Evolutionary conservation across 73 alveolate genomes (phyloP).

Genomic region (Symbiodinium natans): DNA sequence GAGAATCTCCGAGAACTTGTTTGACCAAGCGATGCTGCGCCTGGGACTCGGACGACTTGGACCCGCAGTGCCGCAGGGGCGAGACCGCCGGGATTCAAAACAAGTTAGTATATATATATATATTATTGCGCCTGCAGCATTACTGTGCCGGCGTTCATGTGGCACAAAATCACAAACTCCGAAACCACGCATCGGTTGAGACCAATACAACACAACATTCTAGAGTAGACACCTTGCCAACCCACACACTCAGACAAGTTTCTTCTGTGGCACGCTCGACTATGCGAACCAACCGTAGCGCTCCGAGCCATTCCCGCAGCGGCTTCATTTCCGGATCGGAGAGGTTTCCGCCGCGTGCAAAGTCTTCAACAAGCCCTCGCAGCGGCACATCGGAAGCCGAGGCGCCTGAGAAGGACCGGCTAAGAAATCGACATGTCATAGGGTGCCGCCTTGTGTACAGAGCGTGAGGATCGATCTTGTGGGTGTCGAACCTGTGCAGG

Average conservation of each 20-base stretch:
- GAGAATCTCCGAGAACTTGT: slow-evolving; percentile 5
- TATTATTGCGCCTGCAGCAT: too few species aligned
- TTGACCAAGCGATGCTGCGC: slow-evolving; percentile 26
- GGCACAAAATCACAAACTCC: too few species aligned
- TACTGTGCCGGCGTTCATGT: too few species aligned
- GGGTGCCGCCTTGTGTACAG: slow-evolving; percentile 6
- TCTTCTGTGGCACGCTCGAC: slow-evolving; percentile 50
- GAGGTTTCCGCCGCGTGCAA: background rate
- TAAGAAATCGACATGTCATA: background rate
- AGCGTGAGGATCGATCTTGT: background rate
- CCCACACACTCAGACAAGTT: too few species aligned
- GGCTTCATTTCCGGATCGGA: background rate
- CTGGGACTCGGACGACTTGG: too few species aligned
- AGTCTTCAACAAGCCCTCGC: background rate
- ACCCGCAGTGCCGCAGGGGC: too few species aligned
- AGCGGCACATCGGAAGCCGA: background rate
- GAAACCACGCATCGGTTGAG: too few species aligned
- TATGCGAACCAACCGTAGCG: background rate
- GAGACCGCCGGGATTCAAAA: too few species aligned
- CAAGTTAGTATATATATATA: too few species aligned
- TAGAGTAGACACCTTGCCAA: too few species aligned
- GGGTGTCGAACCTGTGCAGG: background rate
- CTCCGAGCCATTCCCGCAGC: slow-evolving; percentile 33
- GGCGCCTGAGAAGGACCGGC: background rate
- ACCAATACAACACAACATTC: too few species aligned